Evolutionary conservation across 2,329 filamentous ascomycete species (phyloP).

Genomic region (Xylaria sp.): DNA sequence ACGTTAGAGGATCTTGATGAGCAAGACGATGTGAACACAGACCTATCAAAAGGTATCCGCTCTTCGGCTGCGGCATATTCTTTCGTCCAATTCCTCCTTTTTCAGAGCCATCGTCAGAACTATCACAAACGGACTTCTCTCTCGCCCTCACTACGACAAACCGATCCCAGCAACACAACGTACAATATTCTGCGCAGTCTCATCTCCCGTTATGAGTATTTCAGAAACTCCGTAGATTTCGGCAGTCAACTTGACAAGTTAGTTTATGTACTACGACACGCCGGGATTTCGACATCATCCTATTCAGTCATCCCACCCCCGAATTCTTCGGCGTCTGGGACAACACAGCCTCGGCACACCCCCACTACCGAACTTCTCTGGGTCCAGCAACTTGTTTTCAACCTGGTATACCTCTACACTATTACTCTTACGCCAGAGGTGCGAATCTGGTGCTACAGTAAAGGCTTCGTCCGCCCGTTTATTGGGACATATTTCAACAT

Average conservation of each 20-base stretch:
- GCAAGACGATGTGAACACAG: slow-evolving; percentile 42
- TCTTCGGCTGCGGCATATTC: slow-evolving; percentile 70
- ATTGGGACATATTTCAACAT: slow-evolving; percentile 32
- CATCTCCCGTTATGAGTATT: slow-evolving; percentile 55
- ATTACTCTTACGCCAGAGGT: slow-evolving; percentile 52
- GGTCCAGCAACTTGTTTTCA: slow-evolving; percentile 50
- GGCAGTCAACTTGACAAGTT: slow-evolving; percentile 52
- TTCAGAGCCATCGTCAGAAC: slow-evolving; percentile 78
- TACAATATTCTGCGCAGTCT: slow-evolving; percentile 59
- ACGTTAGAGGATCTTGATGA: slow-evolving; percentile 70
- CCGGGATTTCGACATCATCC: slow-evolving; percentile 50
- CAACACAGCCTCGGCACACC: slow-evolving; percentile 42
- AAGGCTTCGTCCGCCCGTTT: slow-evolving; percentile 24
- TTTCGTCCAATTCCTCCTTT: slow-evolving; percentile 76
- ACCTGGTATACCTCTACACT: slow-evolving; percentile 50
- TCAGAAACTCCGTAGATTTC: slow-evolving; percentile 47
- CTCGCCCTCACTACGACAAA: slow-evolving; percentile 45
- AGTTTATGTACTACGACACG: slow-evolving; percentile 50
- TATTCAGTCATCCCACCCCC: slow-evolving; percentile 51
- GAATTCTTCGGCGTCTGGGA: slow-evolving; percentile 31
- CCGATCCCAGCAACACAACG: slow-evolving; percentile 47
- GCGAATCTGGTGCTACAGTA: slow-evolving; percentile 31
- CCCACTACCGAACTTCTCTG: slow-evolving; percentile 51
- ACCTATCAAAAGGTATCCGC: slow-evolving; percentile 48
- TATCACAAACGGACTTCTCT: slow-evolving; percentile 70